Evolutionary conservation across 2,329 filamentous ascomycete species (phyloP).

Genomic region (Alternaria brassicae): DNA sequence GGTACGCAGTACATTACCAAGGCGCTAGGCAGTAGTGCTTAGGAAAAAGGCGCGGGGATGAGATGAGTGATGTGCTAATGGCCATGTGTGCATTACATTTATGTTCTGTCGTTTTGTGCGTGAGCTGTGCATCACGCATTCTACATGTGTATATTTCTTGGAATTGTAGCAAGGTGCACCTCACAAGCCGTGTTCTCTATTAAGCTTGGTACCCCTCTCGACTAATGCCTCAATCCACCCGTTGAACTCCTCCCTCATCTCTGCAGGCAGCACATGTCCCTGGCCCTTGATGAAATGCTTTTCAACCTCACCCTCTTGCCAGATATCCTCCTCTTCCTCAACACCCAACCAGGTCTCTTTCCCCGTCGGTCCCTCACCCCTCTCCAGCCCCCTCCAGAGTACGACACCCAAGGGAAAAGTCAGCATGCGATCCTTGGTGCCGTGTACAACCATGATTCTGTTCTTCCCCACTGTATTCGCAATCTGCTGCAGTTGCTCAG

Average conservation of each 20-base stretch:
- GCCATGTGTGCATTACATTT: neutral
- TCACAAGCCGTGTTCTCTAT: slow-evolving; percentile 26
- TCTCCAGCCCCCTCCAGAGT: slow-evolving; percentile 71
- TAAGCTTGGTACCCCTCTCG: slow-evolving; percentile 60
- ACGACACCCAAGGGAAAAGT: slow-evolving; percentile 72
- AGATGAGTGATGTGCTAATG: neutral
- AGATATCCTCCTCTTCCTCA: slow-evolving; percentile 45
- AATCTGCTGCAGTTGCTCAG: slow-evolving; percentile 69
- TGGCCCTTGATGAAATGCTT: slow-evolving; percentile 71
- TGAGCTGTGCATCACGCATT: neutral
- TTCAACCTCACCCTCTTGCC: slow-evolving; percentile 55
- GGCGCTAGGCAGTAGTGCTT: neutral
- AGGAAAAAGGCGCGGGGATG: neutral
- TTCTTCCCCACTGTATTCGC: slow-evolving; percentile 73
- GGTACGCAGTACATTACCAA: slow-evolving; percentile 7
- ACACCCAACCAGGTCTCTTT: slow-evolving; percentile 44
- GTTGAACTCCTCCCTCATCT: slow-evolving; percentile 74
- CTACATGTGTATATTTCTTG: neutral
- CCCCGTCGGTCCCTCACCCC: slow-evolving; percentile 51
- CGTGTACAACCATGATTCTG: slow-evolving; percentile 80
- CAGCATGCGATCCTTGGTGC: slow-evolving; percentile 79
- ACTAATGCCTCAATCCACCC: slow-evolving; percentile 66
- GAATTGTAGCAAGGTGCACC: neutral
- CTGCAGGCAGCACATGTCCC: slow-evolving; percentile 78
- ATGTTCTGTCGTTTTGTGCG: slow-evolving; percentile 6